phyloP scores from a whole-genome alignment of 139 green algal species.

The Micractinium sp. region DNA sequence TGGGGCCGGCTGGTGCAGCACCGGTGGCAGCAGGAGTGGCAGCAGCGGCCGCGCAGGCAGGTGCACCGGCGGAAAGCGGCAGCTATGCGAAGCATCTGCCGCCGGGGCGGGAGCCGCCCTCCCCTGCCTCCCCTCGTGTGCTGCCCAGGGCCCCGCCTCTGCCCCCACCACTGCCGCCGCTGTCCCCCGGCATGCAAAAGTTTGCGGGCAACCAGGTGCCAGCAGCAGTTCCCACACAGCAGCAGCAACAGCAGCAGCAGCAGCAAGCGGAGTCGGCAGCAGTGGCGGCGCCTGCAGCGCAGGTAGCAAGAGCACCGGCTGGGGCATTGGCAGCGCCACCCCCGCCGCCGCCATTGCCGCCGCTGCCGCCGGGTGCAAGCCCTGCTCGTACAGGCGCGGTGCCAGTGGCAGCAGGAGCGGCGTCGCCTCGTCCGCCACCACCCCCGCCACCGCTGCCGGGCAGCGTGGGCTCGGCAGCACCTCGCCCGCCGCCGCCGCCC shows the following conservation, averaged over 20 bases:
- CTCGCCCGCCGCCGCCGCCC: neutral
- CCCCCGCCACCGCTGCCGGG: conserved; percentile 2
- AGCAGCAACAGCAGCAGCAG: neutral
- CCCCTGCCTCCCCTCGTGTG: neutral
- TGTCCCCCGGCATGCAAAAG: neutral
- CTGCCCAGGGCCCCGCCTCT: neutral
- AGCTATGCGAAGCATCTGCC: neutral
- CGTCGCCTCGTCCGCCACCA: neutral
- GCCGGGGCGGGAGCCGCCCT: neutral
- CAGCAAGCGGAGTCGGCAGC: neutral
- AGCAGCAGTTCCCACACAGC: neutral
- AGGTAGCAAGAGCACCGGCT: neutral
- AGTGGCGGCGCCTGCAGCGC: neutral
- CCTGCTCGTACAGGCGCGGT: no score
- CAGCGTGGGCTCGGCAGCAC: neutral
- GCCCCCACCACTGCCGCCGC: neutral
- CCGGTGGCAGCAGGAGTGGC: neutral
- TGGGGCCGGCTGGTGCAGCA: neutral
- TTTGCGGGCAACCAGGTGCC: neutral
- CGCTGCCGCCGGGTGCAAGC: neutral
- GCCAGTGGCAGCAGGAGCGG: neutral
- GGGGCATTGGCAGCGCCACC: neutral
- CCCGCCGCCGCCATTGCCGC: conserved; percentile 2
- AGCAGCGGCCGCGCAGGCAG: neutral
- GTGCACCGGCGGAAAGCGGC: neutral